Conservation (phyloP, 441 rosid species). For the Omphalea diandra region DNA sequence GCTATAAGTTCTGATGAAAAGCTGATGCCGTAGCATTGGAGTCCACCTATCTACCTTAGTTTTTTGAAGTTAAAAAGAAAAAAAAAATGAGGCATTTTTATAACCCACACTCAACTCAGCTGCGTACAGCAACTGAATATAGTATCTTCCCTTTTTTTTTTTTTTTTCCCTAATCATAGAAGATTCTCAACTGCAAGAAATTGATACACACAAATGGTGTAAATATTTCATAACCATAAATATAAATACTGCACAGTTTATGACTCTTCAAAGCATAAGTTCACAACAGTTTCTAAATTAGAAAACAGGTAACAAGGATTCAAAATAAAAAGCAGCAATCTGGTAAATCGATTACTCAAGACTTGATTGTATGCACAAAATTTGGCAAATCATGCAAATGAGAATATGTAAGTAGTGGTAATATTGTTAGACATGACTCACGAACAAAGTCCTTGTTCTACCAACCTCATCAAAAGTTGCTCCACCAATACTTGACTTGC, state of each 20-base stretch:
- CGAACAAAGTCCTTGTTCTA: background rate
- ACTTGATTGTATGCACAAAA: background rate
- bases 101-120: background rate
- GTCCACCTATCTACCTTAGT: background rate
- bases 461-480: constrained; percentile 91
- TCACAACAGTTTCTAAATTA: constrained; percentile 1
- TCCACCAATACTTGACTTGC: constrained; percentile 86
- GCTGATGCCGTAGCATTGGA: no score
- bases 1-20: background rate
- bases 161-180: no score
- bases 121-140: background rate
- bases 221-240: background rate
- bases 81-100: background rate
- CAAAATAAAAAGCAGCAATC: background rate
- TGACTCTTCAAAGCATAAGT: constrained; percentile 5
- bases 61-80: background rate
- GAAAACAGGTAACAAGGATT: background rate
- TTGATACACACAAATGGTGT: background rate
- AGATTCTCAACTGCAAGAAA: background rate
- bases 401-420: background rate
- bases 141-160: background rate
- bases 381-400: background rate
- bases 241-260: background rate
- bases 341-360: background rate
- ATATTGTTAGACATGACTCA: background rate